These are phyloP conservation scores for Hapsidospora chrysogenum DNA, from an alignment of 495 filamentous ascomycete species.

Conservation along the genomic window DNA sequence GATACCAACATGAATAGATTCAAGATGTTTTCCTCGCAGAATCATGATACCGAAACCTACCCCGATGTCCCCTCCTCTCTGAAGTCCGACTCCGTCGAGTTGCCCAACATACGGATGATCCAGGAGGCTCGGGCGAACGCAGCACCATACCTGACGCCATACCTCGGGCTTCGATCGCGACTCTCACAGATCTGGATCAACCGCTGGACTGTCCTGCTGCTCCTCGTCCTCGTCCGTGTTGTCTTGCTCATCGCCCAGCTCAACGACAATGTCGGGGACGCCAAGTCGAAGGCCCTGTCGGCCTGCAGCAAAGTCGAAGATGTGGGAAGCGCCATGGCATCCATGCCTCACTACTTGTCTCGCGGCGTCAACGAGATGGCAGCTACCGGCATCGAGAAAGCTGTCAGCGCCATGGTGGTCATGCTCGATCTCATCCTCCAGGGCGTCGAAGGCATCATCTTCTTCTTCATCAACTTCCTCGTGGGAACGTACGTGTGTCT, in stretches of 20 bases:
- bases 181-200: constrained; percentile 96
- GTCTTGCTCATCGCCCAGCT: constrained; percentile 56
- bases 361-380: constrained; percentile 76
- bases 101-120: not conserved
- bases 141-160: constrained; percentile 52
- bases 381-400: constrained; percentile 56
- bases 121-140: constrained; percentile 8
- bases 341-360: constrained; percentile 89
- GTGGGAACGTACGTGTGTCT: constrained; percentile 79
- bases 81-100: not conserved
- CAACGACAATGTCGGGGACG: constrained; percentile 53
- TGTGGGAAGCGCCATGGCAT: constrained; percentile 88
- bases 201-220: constrained; percentile 80
- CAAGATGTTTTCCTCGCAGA: not conserved
- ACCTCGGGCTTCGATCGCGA: constrained; percentile 75
- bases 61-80: not conserved
- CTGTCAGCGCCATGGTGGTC: constrained; percentile 57
- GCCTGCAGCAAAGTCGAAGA: constrained; percentile 88
- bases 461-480: constrained; percentile 82
- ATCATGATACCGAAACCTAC: not conserved
- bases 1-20: not conserved
- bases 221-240: constrained; percentile 68
- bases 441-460: constrained; percentile 68
- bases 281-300: constrained; percentile 64
- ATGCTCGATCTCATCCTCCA: constrained; percentile 65